phyloP scores from a whole-genome alignment of 2,329 filamentous ascomycete species.

The Aureobasidium pullulans region DNA sequence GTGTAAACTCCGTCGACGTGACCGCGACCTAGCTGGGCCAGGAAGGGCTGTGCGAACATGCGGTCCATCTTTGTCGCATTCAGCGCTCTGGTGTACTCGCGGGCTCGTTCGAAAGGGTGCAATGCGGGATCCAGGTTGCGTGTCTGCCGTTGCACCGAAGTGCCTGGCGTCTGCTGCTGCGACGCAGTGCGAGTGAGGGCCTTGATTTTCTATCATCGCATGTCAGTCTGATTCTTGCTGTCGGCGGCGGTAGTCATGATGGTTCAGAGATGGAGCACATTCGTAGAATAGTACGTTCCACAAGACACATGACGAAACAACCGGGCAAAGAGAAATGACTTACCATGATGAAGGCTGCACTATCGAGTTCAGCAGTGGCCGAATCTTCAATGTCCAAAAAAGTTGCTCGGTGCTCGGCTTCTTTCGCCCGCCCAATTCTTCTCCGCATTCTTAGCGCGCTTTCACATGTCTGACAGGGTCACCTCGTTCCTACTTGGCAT shows the following conservation, averaged over 20 bases:
- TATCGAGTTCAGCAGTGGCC: background rate
- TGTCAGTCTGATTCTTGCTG: background rate
- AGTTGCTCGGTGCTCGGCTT: background rate
- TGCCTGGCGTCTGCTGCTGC: slow-evolving; percentile 59
- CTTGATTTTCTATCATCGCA: slow-evolving; percentile 47
- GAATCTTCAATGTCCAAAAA: slow-evolving; percentile 7
- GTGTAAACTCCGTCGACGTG: slow-evolving; percentile 74
- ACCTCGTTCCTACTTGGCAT: background rate
- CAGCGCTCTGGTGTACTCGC: slow-evolving; percentile 72
- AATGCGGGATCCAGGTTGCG: slow-evolving; percentile 74
- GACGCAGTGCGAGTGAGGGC: slow-evolving; percentile 59
- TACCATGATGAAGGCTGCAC: slow-evolving; percentile 7
- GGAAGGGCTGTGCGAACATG: slow-evolving; percentile 80
- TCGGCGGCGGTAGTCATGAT: background rate
- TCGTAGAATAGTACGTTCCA: background rate
- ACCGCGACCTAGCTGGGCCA: slow-evolving; percentile 78
- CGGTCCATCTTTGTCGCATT: slow-evolving; percentile 89
- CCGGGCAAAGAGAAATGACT: background rate
- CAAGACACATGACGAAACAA: background rate
- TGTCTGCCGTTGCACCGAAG: slow-evolving; percentile 56
- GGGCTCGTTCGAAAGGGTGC: slow-evolving; percentile 83
- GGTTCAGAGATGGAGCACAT: background rate
- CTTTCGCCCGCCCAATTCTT: background rate
- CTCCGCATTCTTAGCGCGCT: slow-evolving; percentile 1
- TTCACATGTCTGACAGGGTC: slow-evolving; percentile 6